Conservation (phyloP, 345 rosid species). For the Aquilaria malaccensis region DNA sequence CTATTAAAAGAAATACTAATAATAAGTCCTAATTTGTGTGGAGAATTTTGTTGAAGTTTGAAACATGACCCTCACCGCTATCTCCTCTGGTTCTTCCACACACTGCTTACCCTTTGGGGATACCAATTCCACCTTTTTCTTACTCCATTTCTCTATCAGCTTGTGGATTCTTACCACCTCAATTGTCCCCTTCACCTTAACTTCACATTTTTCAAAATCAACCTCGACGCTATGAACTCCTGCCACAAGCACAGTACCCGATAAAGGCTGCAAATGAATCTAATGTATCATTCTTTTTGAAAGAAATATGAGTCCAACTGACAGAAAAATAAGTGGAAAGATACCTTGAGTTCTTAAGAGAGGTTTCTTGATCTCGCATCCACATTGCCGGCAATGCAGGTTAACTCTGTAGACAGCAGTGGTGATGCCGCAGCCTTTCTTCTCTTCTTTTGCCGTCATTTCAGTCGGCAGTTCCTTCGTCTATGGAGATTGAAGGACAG, state of each 20-base stretch:
- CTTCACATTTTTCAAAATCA: constrained; percentile 50
- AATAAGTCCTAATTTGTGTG: background rate
- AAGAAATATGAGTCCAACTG: background rate
- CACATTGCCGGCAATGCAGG: constrained; percentile 73
- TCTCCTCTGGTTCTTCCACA: constrained; percentile 42
- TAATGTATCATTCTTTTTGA: background rate
- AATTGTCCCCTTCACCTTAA: constrained; percentile 66
- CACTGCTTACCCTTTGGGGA: constrained; percentile 43
- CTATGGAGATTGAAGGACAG: background rate
- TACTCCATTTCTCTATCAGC: constrained; percentile 50
- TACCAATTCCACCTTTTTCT: constrained; percentile 57
- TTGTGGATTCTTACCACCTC: constrained; percentile 53
- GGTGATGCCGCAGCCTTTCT: constrained; percentile 29
- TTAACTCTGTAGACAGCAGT: constrained; percentile 70
- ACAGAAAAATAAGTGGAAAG: background rate
- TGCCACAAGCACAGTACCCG: constrained; percentile 10
- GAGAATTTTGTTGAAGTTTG: too few relatives aligned
- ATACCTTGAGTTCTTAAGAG: constrained; percentile 48
- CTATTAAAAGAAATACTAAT: too few relatives aligned
- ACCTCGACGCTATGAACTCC: constrained; percentile 65
- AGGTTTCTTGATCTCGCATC: constrained; percentile 55
- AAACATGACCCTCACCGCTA: constrained; percentile 2
- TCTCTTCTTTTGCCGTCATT: constrained; percentile 33
- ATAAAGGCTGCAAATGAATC: too few relatives aligned
- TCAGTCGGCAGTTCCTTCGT: background rate